Base-by-base conservation (phyloP, 768 basidiomycete genomes). In the Lactarius tabidus region DNA sequence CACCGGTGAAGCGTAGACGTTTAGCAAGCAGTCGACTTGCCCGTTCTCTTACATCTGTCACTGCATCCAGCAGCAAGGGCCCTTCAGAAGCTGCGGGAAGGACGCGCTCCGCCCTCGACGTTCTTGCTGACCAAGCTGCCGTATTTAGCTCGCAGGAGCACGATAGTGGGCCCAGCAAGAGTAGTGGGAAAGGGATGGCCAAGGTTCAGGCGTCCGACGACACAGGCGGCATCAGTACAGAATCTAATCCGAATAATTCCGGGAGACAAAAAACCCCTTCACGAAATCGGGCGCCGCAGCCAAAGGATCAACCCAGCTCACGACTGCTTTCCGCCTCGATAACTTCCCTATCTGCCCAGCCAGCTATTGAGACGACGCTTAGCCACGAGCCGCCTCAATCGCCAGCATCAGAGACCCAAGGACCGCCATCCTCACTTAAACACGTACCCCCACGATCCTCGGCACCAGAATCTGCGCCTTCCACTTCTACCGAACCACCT, bases 91-190 rank as follows among this genome's bases (percentile, higher is more conserved):
- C 57, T 36, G 31, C 39, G 10, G 62, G 52, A 56, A 59, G 69
- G 35, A 59, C 53, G 33, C 61, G 64, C 14, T 64, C 66, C 28
- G 89, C 85, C 8, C 75, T 91, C 70, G 88, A 91, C 70, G 87
- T 91, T 9, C 76, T 90, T 38, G 89, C 89, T 1, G 88, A 89
- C 68, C 87, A 90, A 72, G 87, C 89, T 3, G 85, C 85, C 23
- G 69, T 63, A 20, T 69, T 82, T 73, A 74, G 77, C 73, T 72
- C 79, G 69, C 66, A 78, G 70, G 71, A 78, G 67, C 71, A 61
- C 20, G 69, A 62, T 8, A 41, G 33, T 45, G 59, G 36, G n/a
- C 57, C 68, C 17, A 39, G 52, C 29, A 67, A 69, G 63, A 65
- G 51, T 67, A 71, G 36, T 60, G 63, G 17, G 58, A 69, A 57